Percentiles rank a stretch among this genome's conserved stretches.
These are phyloP conservation scores for Cardamine chenopodiifolia DNA, from an alignment of 345 rosid species.

Conservation along the genomic window DNA sequence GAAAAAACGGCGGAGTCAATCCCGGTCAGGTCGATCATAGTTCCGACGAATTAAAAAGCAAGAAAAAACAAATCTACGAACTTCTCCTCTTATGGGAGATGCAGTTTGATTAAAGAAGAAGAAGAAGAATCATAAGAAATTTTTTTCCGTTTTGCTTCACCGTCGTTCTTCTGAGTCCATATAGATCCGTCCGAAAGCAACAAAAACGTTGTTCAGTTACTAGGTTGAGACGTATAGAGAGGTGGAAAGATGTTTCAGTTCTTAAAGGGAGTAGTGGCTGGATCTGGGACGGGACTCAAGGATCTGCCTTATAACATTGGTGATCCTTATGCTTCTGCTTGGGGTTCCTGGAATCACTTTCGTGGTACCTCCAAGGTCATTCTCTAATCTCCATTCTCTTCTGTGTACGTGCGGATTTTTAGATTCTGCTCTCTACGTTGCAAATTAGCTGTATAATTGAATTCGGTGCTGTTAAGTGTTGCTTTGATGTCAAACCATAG, in stretches of 20 bases:
- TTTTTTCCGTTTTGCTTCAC: neutral
- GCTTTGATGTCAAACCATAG: neutral
- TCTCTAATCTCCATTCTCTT: constrained; percentile 9
- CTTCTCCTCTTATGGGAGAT: constrained; percentile 27
- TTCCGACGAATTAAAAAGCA: constrained; percentile 28
- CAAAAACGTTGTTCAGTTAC: neutral
- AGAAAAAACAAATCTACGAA: constrained; percentile 32
- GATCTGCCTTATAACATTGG: constrained; percentile 96
- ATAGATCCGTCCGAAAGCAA: constrained; percentile 21
- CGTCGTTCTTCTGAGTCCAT: constrained; percentile 14
- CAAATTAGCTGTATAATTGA: constrained; percentile 11
- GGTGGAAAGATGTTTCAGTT: constrained; percentile 70
- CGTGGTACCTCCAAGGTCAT: constrained; percentile 91
- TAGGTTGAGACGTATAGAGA: constrained; percentile 19
- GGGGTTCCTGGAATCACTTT: constrained; percentile 95
- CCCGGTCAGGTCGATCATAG: constrained; percentile 39
- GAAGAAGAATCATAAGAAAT: too few species aligned
- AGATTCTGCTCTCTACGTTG: neutral
- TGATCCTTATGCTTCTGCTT: constrained; percentile 84
- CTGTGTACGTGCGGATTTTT: neutral
- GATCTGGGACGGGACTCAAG: constrained; percentile 93
- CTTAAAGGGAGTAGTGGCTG: constrained; percentile 87
- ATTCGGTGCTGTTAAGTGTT: constrained; percentile 10
- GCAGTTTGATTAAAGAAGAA: constrained; percentile 24
- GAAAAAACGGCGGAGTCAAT: constrained; percentile 29